Conservation (phyloP, 805 yeast genomes). For the Suhomyces pyralidae region DNA sequence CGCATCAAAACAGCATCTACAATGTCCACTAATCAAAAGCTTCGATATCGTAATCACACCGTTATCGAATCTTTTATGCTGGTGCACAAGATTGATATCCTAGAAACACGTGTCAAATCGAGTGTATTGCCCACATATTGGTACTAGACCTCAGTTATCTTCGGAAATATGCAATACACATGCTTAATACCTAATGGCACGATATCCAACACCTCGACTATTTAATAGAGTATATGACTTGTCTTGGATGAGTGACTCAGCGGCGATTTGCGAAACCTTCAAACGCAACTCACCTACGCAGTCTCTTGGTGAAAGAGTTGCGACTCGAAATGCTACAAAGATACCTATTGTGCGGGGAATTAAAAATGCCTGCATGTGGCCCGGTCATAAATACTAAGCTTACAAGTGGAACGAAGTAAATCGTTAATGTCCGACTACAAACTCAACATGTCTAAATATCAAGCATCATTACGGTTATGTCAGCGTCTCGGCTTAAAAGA, state of each 20-base stretch:
- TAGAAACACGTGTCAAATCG: neutral
- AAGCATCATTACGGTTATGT: neutral
- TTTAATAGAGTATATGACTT: neutral
- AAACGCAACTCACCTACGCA: neutral
- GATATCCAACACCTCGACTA: neutral
- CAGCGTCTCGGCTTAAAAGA: conserved; percentile 25
- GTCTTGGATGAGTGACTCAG: neutral
- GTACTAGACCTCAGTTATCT: neutral
- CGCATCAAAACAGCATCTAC: neutral
- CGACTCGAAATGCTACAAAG: neutral
- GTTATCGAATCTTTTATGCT: neutral
- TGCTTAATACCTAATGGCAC: neutral
- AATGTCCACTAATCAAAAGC: neutral
- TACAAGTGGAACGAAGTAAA: neutral
- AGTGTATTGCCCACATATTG: neutral
- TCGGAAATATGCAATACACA: neutral
- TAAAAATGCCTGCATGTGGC: neutral
- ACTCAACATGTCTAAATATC: neutral
- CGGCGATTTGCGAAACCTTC: neutral
- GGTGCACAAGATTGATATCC: neutral
- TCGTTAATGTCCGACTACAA: neutral
- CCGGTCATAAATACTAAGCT: neutral
- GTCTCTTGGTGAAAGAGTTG: neutral
- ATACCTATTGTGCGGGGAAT: neutral
- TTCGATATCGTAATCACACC: neutral